A percentile compares a stretch with the other conserved stretches of the same genome.
Conservation (phyloP, 2,329 filamentous ascomycete genomes). For the Biscogniauxia sp. region DNA sequence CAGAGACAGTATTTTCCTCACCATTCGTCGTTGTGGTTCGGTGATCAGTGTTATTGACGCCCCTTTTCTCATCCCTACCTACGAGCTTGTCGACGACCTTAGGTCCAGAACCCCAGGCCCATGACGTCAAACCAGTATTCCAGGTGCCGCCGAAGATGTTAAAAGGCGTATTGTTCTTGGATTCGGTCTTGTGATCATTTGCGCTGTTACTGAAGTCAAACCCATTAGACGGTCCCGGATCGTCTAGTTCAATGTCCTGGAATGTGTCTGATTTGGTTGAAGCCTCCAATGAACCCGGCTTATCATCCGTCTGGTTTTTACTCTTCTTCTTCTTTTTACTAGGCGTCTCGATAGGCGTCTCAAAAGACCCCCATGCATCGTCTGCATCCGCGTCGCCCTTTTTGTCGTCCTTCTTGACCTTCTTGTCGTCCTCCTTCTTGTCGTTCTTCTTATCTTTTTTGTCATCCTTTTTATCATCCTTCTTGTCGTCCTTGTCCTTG, state of each 20-base stretch:
- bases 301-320: conserved; percentile 41
- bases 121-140: conserved; percentile 48
- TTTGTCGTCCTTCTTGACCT: conserved; percentile 48
- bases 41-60: conserved; percentile 44
- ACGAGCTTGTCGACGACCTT: conserved; percentile 32
- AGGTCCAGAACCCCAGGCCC: conserved; percentile 39
- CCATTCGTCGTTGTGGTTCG: conserved; percentile 46
- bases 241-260: conserved; percentile 66
- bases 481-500: conserved; percentile 37
- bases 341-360: conserved; percentile 24
- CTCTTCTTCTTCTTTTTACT: conserved; percentile 56
- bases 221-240: conserved; percentile 55
- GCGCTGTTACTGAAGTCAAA: conserved; percentile 49
- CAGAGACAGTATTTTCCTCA: conserved; percentile 20
- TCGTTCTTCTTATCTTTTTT: conserved; percentile 26
- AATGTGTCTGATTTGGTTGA: conserved; percentile 52
- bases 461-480: conserved; percentile 28
- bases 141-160: conserved; percentile 61
- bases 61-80: conserved; percentile 41
- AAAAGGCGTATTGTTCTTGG: conserved; percentile 41
- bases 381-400: conserved; percentile 43
- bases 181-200: conserved; percentile 37
- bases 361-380: conserved; percentile 51
- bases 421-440: conserved; percentile 54
- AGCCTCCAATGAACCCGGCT: conserved; percentile 32